A percentile compares a stretch with the other conserved stretches of the same genome.
Evolutionary conservation across 1,284 basidiomycete species (phyloP).

Genomic region (Ceratobasidium sp.): DNA sequence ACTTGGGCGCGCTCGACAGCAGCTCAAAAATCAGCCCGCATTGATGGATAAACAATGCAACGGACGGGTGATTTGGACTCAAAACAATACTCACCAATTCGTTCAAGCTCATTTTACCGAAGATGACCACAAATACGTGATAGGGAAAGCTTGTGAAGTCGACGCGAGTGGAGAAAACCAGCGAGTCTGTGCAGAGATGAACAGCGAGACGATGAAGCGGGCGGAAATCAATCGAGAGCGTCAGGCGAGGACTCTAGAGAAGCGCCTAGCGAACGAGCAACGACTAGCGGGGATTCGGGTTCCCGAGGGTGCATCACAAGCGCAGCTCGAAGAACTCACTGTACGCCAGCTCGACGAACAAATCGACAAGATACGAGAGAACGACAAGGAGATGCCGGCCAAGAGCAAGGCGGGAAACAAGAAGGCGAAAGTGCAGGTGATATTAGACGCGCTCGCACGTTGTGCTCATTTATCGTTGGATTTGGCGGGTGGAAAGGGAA

Average conservation of each 20-base stretch:
- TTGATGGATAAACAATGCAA: constrained; percentile 31
- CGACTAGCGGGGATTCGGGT: neutral
- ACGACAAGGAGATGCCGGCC: neutral
- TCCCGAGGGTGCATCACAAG: neutral
- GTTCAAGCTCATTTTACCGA: neutral
- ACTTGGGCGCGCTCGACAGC: constrained; percentile 29
- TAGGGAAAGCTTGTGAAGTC: constrained; percentile 1
- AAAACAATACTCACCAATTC: constrained; percentile 24
- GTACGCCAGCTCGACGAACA: constrained; percentile 5
- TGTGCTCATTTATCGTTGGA: neutral
- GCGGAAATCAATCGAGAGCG: constrained; percentile 10
- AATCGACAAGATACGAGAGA: constrained; percentile 33
- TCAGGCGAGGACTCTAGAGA: neutral
- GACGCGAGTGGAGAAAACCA: constrained; percentile 23
- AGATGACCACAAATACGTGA: constrained; percentile 1
- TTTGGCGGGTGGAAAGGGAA: no score
- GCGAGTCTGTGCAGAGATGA: neutral
- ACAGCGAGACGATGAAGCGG: neutral
- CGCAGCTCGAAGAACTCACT: constrained; percentile 11
- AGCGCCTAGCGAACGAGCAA: neutral
- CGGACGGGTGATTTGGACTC: constrained; percentile 34
- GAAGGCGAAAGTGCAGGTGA: neutral
- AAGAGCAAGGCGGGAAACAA: constrained; percentile 13
- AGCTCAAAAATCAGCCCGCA: constrained; percentile 2
- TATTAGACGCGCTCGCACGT: neutral